Percentiles rank a stretch among this genome's conserved stretches.
These are phyloP conservation scores for Wickerhamomyces rabaulensis DNA, from an alignment of 805 yeast genomes.

Conservation along the genomic window DNA sequence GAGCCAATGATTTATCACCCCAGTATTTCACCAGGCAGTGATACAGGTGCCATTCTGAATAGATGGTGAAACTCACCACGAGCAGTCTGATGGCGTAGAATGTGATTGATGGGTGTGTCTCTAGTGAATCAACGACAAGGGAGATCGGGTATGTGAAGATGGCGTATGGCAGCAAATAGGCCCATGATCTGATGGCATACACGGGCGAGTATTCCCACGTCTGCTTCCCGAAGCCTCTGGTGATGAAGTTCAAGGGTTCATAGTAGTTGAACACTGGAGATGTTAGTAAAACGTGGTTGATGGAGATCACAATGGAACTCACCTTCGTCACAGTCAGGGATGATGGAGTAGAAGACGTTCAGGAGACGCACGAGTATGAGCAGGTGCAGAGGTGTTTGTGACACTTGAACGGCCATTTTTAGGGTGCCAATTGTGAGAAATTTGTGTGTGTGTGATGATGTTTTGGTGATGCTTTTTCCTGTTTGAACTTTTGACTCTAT, in stretches of 20 bases:
- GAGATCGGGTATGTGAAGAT: constrained; percentile 19
- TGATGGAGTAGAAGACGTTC: constrained; percentile 54
- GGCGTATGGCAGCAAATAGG: constrained; percentile 51
- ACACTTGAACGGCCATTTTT: background rate
- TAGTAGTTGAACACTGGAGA: constrained; percentile 69
- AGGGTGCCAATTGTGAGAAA: no score
- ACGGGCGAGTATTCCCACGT: constrained; percentile 97
- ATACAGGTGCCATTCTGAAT: constrained; percentile 51
- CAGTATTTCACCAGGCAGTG: constrained; percentile 31
- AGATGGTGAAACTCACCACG: constrained; percentile 35
- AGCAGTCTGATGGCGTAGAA: constrained; percentile 53
- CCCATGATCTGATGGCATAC: constrained; percentile 83
- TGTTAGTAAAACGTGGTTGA: background rate
- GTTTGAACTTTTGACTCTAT: no score
- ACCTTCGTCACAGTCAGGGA: constrained; percentile 89
- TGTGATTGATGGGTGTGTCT: constrained; percentile 17
- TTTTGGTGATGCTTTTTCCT: background rate
- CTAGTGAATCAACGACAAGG: constrained; percentile 9
- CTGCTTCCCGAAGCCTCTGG: constrained; percentile 83
- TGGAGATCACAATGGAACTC: background rate
- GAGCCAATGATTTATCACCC: constrained; percentile 27
- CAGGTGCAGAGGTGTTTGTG: constrained; percentile 1
- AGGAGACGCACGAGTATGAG: constrained; percentile 21
- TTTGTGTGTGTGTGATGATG: background rate
- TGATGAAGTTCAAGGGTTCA: constrained; percentile 81